These are phyloP conservation scores for Collybia nuda DNA, from an alignment of 768 basidiomycete genomes.

Conservation along the genomic window DNA sequence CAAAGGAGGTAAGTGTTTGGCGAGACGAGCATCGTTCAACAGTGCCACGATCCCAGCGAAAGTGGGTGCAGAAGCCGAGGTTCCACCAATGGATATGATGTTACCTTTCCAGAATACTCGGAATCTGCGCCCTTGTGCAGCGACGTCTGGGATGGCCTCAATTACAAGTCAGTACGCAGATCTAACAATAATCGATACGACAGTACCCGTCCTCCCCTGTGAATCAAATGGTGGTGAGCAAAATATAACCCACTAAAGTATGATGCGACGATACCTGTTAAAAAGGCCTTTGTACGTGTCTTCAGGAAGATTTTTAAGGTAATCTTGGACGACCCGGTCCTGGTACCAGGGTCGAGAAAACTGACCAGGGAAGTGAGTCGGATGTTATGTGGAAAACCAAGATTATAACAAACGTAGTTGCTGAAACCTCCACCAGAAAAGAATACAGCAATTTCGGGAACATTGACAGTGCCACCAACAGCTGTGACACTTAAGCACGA, in stretches of 20 bases:
- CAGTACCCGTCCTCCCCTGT: constrained; percentile 51
- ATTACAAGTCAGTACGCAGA: neutral
- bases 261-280: constrained; percentile 42
- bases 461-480: constrained; percentile 51
- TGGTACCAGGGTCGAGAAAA: constrained; percentile 38
- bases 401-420: constrained; percentile 44
- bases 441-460: constrained; percentile 56
- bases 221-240: neutral
- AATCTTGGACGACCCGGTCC: constrained; percentile 33
- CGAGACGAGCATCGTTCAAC: constrained; percentile 58
- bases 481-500: constrained; percentile 49
- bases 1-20: constrained; percentile 39
- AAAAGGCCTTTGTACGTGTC: constrained; percentile 51
- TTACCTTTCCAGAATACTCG: constrained; percentile 42
- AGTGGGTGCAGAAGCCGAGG: constrained; percentile 61
- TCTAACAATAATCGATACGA: neutral
- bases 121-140: constrained; percentile 54
- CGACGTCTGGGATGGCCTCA: constrained; percentile 63
- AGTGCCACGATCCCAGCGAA: constrained; percentile 62
- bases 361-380: constrained; percentile 7
- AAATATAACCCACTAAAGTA: neutral
- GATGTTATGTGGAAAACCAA: too few species aligned
- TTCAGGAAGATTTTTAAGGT: constrained; percentile 34
- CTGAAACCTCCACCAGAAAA: constrained; percentile 80
- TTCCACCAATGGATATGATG: constrained; percentile 46